Conservation (phyloP, 73 alveolate species). For the Blepharisma stoltei region DNA sequence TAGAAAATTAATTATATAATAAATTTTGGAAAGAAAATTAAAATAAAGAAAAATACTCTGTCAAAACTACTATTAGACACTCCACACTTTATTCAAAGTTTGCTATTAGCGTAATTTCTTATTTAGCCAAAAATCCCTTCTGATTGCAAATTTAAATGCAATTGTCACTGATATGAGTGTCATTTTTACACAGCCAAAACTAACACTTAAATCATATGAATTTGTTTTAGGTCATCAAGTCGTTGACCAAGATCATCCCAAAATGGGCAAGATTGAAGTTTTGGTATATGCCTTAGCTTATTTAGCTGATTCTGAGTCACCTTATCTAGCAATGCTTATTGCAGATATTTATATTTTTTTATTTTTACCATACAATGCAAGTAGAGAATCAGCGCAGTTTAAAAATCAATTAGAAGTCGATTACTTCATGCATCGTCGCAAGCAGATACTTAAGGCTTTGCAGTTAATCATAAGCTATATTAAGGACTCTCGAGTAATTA, state of each 20-base stretch:
- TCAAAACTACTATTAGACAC: background rate
- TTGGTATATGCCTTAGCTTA: background rate
- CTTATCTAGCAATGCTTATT: background rate
- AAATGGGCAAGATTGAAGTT: constrained; percentile 12
- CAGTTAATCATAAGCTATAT: background rate
- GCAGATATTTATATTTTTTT: background rate
- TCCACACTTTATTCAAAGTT: background rate
- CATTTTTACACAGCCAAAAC: background rate
- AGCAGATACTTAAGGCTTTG: background rate
- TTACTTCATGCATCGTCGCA: background rate
- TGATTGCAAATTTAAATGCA: background rate
- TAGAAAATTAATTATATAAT: too few relatives aligned
- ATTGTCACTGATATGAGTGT: constrained; percentile 17
- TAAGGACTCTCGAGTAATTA: background rate
- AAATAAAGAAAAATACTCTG: too few relatives aligned
- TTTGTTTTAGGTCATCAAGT: background rate
- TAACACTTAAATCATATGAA: background rate
- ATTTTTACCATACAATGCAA: constrained; percentile 18
- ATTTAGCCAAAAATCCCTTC: background rate
- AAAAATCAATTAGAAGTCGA: background rate
- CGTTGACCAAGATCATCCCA: background rate
- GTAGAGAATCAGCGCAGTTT: background rate
- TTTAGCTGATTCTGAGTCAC: background rate
- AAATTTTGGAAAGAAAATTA: too few relatives aligned
- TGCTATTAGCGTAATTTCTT: background rate